Base-by-base conservation (phyloP, 306 rosid genomes). In the Dryas drummondii region DNA sequence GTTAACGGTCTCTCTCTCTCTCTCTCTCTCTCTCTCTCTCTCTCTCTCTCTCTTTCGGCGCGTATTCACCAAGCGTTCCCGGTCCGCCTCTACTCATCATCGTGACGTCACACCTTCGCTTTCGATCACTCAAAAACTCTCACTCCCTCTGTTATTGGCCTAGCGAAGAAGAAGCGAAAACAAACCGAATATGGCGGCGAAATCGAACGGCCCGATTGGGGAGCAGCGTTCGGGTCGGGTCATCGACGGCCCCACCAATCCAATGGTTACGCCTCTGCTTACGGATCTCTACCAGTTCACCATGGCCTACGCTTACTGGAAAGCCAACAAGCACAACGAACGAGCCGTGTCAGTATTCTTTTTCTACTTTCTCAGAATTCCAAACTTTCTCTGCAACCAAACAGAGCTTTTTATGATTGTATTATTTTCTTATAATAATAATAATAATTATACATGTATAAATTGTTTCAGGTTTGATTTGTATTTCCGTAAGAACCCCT, bases 241-340 rank as follows among this genome's bases (percentile, higher is more conserved):
- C 9, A 41, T 94, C 5, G 74, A 42, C 2, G 90, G 90, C 13
- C 99, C 99, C 1, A 92, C 94, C 41, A 96, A 96, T 37, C 98
- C 99, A 5, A 92, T 96, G 97, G 98, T 96, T 6, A 85, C 99
- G 56, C 99, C 99, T 77, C 90, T 96, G 77, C 98, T 96, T 62
- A 96, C 91, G 45, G 99, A 96, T 85, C 99, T 89, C 78, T 96
- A 96, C 73, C 99, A 92, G 85, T 96, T 90, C 87, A 96, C 99
- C 73, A 96, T 96, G 99, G 98, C 98, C 74, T 96, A 96, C 75
- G 97, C 99, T 9, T 96, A 96, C 83, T 96, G 99, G 99, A 96
- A 89, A 86, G 96, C 99, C 66, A 94, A 97, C 85, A 96, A 96
- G 75, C 98, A 92, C 71, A 84, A 89, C 82, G 99, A 96, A 46